Evolutionary conservation across 495 filamentous ascomycete genomes (phyloP).

Genomic region (Neurospora tetrasperma): DNA sequence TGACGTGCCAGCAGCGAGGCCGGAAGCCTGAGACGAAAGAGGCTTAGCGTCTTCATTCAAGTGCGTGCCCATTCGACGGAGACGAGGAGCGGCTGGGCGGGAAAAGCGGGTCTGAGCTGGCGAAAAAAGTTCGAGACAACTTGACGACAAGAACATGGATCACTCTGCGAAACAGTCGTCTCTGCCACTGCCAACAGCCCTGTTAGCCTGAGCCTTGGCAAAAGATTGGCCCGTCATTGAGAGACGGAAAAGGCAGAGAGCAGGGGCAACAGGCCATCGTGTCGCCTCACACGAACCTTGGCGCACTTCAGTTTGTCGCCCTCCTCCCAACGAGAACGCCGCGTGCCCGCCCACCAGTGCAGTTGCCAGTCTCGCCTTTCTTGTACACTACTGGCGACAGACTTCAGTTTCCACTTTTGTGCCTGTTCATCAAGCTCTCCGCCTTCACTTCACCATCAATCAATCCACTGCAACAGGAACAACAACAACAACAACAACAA

Average conservation of each 20-base stretch:
- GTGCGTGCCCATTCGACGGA: not conserved
- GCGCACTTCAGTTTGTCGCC: not conserved
- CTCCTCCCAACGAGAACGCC: not conserved
- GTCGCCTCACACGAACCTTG: not conserved
- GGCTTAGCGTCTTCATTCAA: not conserved
- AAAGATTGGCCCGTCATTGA: not conserved
- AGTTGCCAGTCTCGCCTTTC: not conserved
- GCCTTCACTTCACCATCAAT: not conserved
- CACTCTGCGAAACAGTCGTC: not conserved
- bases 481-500: too few species aligned
- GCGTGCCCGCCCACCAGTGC: not conserved
- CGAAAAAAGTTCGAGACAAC: not conserved
- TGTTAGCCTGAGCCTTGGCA: not conserved
- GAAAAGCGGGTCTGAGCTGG: not conserved
- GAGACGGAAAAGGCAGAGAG: not conserved
- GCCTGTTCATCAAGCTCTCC: not conserved
- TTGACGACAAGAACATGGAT: not conserved
- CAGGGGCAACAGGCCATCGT: not conserved
- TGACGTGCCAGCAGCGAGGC: not conserved
- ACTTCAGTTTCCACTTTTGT: not conserved
- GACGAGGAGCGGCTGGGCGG: not conserved
- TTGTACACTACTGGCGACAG: not conserved
- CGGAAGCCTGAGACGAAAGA: not conserved
- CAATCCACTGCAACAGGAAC: not conserved
- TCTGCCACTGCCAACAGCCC: not conserved